Evolutionary conservation across 2,329 filamentous ascomycete genomes (phyloP).

Genomic region (Colletotrichum truncatum): DNA sequence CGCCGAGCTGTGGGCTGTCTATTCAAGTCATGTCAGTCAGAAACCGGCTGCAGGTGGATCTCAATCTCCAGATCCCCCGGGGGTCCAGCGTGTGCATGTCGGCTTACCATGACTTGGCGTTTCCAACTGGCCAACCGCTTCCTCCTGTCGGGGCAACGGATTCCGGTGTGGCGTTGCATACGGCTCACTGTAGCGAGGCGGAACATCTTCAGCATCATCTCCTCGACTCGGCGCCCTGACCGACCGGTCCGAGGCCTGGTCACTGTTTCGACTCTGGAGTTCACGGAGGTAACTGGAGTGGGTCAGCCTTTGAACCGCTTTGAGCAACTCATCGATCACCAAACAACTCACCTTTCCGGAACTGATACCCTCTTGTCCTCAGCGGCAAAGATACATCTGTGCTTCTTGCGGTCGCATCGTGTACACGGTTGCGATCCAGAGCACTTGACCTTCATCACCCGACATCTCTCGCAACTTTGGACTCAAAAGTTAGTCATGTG

Average conservation of each 20-base stretch:
- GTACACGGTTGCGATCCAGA: constrained; percentile 33
- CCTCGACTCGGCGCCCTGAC: not conserved
- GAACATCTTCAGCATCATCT: not conserved
- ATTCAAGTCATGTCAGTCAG: not conserved
- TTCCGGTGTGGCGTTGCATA: constrained; percentile 14
- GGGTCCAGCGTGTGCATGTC: not conserved
- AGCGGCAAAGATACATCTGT: constrained; percentile 32
- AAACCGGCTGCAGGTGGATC: not conserved
- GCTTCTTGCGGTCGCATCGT: constrained; percentile 33
- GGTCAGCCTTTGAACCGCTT: not conserved
- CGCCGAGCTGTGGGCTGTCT: constrained; percentile 9
- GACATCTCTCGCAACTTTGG: constrained; percentile 34
- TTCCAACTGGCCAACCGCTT: constrained; percentile 1
- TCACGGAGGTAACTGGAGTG: constrained; percentile 28
- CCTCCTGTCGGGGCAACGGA: not conserved
- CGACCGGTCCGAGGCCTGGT: constrained; percentile 11
- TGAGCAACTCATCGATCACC: not conserved
- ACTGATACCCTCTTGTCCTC: constrained; percentile 34
- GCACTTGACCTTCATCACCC: constrained; percentile 36
- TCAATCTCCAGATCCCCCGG: not conserved
- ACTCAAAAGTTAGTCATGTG: constrained; percentile 7
- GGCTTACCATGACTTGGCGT: constrained; percentile 18
- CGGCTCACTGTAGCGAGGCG: not conserved
- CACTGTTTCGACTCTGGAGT: constrained; percentile 25
- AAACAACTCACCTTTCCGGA: constrained; percentile 33